Evolutionary conservation across 768 basidiomycete genomes (phyloP), one percentile per base, ranked within the genome.

Genomic region (Hygrophorus russula): DNA sequence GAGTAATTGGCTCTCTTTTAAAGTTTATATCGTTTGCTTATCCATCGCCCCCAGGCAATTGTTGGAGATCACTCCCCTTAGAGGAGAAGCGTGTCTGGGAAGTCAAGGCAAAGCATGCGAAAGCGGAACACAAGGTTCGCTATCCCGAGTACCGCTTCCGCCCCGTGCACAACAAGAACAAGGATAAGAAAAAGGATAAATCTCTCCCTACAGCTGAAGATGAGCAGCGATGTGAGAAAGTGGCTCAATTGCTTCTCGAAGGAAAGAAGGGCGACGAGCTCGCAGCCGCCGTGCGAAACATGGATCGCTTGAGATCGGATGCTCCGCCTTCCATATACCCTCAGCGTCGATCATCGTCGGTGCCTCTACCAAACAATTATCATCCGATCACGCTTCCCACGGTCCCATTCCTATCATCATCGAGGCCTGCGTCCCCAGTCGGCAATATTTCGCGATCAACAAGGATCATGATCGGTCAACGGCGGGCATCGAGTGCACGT

Each of bases 41-140:
- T 27, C 28, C n/a, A n/a, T 5, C 10, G n/a, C n/a, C 63, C 65
- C 63, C 65, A 66, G 85, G 85, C 36, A 76, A 79, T 53, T 83
- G 81, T 55, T 88, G 85, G 85, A 72, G 78, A 18, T 59, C 76
- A 0, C 72, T 88, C 2, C 80, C 82, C 0, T 68, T 76, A 13
- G 73, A 79, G 12, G 81, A 88, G 58, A 83, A 81, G 54, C 70
- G 69, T 3, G 65, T 75, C 13, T 88, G 85, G 85, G 82, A 86
- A 53, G 61, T 71, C 28, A 73, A 73, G 43, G 85, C 85, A 0
- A 81, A 82, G 55, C 70, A 75, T 35, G 83, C 78, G 17, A 85
- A 84, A 61, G 80, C 77, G 0, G 78, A 76, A 24, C 84, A 88
- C 61, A 76, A 81, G 43, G 65, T 65, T 32, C 67, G 62, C 46